Conservation (phyloP, 1,284 basidiomycete genomes). For the Bothia castanella region DNA sequence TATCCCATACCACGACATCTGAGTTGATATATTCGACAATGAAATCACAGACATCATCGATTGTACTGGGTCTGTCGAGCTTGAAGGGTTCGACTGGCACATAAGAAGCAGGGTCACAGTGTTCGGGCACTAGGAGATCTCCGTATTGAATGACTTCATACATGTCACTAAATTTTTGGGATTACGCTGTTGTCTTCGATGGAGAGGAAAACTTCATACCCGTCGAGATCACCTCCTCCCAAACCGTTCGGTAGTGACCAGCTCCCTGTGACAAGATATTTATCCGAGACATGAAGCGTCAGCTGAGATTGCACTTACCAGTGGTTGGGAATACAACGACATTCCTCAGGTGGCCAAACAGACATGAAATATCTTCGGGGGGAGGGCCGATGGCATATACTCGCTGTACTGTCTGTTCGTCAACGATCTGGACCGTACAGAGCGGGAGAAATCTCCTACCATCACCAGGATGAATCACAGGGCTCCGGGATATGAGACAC, state of each 20-base stretch:
- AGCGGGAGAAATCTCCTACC: conserved; percentile 37
- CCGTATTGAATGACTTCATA: conserved; percentile 52
- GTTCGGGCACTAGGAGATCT: conserved; percentile 48
- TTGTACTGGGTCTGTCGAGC: conserved; percentile 54
- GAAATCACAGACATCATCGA: conserved; percentile 78
- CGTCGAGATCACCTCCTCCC: conserved; percentile 72
- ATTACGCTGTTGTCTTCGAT: conserved; percentile 11
- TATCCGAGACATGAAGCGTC: neutral
- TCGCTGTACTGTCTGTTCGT: conserved; percentile 50
- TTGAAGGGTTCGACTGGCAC: conserved; percentile 36
- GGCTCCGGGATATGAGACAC: conserved; percentile 63
- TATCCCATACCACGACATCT: conserved; percentile 56
- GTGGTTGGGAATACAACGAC: conserved; percentile 69
- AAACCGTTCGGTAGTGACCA: conserved; percentile 66
- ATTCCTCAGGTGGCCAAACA: conserved; percentile 63
- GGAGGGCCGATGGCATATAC: conserved; percentile 70
- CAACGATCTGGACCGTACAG: neutral
- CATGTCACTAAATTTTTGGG: conserved; percentile 42
- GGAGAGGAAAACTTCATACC: conserved; percentile 40
- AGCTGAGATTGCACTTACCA: conserved; percentile 41
- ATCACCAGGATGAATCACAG: conserved; percentile 70
- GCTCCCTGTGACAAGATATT: conserved; percentile 38
- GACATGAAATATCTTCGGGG: conserved; percentile 51
- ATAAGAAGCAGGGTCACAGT: conserved; percentile 55
- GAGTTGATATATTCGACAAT: conserved; percentile 81